Base-by-base conservation (phyloP, 2,329 filamentous ascomycete genomes). In the Aaosphaeria arxii region DNA sequence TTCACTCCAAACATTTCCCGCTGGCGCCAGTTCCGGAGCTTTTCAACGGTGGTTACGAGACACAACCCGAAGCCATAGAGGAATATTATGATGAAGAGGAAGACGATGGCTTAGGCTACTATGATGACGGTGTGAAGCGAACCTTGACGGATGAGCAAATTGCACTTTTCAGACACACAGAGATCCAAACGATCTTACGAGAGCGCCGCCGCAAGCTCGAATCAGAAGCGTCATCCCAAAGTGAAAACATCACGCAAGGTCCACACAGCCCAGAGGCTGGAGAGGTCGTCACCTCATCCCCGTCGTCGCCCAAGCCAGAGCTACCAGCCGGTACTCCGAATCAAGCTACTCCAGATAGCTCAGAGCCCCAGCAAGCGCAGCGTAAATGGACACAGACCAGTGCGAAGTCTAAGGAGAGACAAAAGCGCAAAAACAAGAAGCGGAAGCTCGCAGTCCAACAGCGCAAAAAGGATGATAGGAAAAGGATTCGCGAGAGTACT, bases 91-190 rank as follows among this genome's bases (percentile, higher is more conserved):
- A 44, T n/a, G 50, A 54, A 28, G 65, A 71, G 3, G 67, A 76
- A 30, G 82, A 85, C 29, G 87, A 89, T 62, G 83, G 74, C 1
- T 75, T 96, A 11, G 92, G 91, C 13, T 92, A 89, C 69, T 97
- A 97, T 58, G 71, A 81, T 1, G 91, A 97, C 63, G 91, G 92
- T 3, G 83, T 85, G 52, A 94, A 94, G 66, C 86, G 92, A 38
- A 96, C 91, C 13, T 77, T 97, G 59, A 96, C 91, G 7, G 89
- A 96, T 62, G 88, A 91, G 58, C 89, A 96, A 74, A 89, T 96
- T 57, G 83, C 83, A 45, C 92, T 96, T 52, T 96, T 96, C 67
- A 81, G 91, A 52, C 89, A 95, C 64, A 92, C 88, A 2, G 92
- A 97, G 69, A 80, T 95, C 24, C 85, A 94, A 62, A 72, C 82